Evolutionary conservation across 768 basidiomycete genomes (phyloP).

Genomic region (Lactarius tabidus): DNA sequence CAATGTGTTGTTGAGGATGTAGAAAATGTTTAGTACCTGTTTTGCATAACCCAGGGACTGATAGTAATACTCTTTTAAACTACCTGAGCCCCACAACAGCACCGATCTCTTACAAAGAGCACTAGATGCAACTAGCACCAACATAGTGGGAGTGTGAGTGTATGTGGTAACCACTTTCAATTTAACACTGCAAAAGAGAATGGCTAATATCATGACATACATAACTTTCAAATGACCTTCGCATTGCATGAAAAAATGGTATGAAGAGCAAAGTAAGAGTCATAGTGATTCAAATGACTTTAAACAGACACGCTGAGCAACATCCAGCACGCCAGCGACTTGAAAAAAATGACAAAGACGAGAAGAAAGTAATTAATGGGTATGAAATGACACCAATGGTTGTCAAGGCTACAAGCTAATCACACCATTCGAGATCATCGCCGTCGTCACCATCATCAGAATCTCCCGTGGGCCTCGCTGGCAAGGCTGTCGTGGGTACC

Average conservation of each 20-base stretch:
- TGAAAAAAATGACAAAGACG: not conserved
- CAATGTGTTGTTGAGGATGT: too few relatives aligned
- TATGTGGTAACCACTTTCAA: not conserved
- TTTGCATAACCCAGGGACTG: too few relatives aligned
- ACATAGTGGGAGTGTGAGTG: not conserved
- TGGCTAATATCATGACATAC: not conserved
- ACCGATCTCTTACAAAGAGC: conserved; percentile 53
- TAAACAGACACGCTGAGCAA: not conserved
- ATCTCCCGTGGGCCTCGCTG: not conserved
- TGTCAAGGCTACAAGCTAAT: not conserved
- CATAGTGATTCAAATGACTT: not conserved
- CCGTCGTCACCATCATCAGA: not conserved
- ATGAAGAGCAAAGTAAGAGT: not conserved
- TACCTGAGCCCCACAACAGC: conserved; percentile 68
- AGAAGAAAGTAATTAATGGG: not conserved
- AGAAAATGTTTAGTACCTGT: too few relatives aligned
- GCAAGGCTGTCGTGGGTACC: not conserved
- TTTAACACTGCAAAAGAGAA: not conserved
- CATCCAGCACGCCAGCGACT: conserved; percentile 1
- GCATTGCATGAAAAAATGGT: not conserved
- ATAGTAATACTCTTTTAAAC: too few relatives aligned
- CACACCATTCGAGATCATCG: conserved; percentile 8
- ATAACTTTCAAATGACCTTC: not conserved
- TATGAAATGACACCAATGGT: not conserved
- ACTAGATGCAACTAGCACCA: conserved; percentile 20